These are phyloP conservation scores for Syzygium aqueum DNA, from an alignment of 345 rosid species.

Conservation along the genomic window DNA sequence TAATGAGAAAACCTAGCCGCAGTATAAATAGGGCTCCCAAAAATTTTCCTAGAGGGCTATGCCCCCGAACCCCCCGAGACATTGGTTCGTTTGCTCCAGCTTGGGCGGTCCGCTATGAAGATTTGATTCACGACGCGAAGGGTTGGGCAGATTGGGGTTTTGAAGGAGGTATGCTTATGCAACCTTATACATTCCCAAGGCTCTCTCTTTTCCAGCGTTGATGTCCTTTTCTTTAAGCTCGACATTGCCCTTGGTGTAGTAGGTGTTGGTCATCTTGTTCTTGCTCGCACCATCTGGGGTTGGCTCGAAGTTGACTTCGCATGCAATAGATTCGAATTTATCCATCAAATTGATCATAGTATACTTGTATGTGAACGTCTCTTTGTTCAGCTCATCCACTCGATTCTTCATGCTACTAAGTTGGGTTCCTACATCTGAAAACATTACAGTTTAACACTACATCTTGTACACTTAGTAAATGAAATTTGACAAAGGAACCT, in stretches of 20 bases:
- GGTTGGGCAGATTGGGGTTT: too few relatives aligned
- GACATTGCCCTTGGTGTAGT: neutral
- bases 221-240: constrained; percentile 12
- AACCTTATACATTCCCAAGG: constrained; percentile 7
- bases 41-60: too few relatives aligned
- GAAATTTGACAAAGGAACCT: neutral
- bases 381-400: constrained; percentile 3
- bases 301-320: neutral
- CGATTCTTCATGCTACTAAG: constrained; percentile 4
- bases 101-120: too few relatives aligned
- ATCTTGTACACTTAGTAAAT: neutral
- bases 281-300: constrained; percentile 5
- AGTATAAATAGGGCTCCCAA: too few relatives aligned
- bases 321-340: neutral
- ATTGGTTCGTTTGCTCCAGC: too few relatives aligned
- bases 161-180: constrained; percentile 18
- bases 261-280: constrained; percentile 3
- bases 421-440: neutral
- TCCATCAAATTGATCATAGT: neutral
- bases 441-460: neutral
- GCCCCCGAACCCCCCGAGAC: too few relatives aligned
- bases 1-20: too few relatives aligned
- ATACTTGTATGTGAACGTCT: constrained; percentile 1
- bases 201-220: constrained; percentile 14
- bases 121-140: too few relatives aligned